These are phyloP conservation scores for Malus hybrid DNA, from an alignment of 331 rosid genomes.

Conservation along the genomic window DNA sequence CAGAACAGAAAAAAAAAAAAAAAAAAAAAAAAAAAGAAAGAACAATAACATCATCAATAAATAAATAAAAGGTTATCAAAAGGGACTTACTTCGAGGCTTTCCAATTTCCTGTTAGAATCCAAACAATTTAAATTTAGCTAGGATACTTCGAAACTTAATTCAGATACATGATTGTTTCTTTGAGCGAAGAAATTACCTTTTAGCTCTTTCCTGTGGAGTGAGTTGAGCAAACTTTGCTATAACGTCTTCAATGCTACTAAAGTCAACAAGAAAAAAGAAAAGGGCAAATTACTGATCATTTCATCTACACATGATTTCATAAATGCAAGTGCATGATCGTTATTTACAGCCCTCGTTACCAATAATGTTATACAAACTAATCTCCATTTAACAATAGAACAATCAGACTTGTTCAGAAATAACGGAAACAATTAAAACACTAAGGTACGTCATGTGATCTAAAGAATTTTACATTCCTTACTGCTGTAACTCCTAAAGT, in stretches of 20 bases:
- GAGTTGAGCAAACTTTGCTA: constrained; percentile 75
- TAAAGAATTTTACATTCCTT: neutral
- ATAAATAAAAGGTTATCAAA: constrained; percentile 9
- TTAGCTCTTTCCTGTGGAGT: constrained; percentile 91
- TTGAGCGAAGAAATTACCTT: constrained; percentile 36
- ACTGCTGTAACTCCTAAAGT: neutral
- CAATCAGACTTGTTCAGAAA: neutral
- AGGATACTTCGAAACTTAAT: neutral
- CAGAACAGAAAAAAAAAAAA: neutral
- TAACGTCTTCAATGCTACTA: constrained; percentile 72
- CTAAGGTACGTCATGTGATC: neutral
- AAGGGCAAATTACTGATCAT: neutral
- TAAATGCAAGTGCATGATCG: neutral
- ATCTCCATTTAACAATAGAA: neutral
- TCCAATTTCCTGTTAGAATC: constrained; percentile 70
- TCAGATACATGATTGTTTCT: neutral
- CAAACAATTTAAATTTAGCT: constrained; percentile 12
- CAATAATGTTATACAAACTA: neutral
- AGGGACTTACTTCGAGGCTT: constrained; percentile 68
- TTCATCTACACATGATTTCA: neutral
- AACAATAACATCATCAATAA: neutral
- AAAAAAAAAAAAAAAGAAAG: neutral
- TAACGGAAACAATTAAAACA: neutral
- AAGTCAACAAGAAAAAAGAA: constrained; percentile 9
- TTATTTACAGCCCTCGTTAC: neutral